Evolutionary conservation across 2,329 filamentous ascomycete species (phyloP).

Genomic region (Aspergillus sp.): DNA sequence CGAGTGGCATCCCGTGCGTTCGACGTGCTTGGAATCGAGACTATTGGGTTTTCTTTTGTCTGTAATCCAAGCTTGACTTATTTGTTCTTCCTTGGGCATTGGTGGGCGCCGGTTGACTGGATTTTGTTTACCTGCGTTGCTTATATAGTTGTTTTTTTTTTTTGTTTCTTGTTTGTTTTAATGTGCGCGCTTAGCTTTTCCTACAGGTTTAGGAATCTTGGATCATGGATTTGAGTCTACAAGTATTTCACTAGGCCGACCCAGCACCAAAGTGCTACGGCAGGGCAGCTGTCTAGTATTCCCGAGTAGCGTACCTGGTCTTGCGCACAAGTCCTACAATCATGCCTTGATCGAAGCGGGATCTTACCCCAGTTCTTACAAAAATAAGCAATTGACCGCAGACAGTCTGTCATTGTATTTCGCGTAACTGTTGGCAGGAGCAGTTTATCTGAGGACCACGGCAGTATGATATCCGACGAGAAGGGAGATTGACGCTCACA

Average conservation of each 20-base stretch:
- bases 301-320: no score
- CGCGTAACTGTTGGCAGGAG: no score
- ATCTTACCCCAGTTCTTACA: no score
- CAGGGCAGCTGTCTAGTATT: no score
- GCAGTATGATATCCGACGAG: no score
- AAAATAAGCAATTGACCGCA: no score
- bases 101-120: constrained; percentile 16
- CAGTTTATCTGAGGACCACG: no score
- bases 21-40: not conserved
- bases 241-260: not conserved
- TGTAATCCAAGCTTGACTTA: constrained; percentile 1
- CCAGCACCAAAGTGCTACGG: not conserved
- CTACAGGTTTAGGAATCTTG: constrained; percentile 11
- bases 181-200: constrained; percentile 1
- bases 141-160: constrained; percentile 2
- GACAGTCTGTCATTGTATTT: not conserved
- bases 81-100: constrained; percentile 16
- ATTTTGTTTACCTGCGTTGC: constrained; percentile 1
- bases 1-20: not conserved
- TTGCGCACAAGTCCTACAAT: no score
- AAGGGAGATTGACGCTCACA: no score
- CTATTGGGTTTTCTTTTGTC: not conserved
- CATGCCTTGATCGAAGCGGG: no score
- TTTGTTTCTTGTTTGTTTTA: constrained; percentile 3
- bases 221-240: constrained; percentile 2